Base-by-base conservation (phyloP, 1,284 basidiomycete species). In the Cutaneotrichosporon cyanovorans region DNA sequence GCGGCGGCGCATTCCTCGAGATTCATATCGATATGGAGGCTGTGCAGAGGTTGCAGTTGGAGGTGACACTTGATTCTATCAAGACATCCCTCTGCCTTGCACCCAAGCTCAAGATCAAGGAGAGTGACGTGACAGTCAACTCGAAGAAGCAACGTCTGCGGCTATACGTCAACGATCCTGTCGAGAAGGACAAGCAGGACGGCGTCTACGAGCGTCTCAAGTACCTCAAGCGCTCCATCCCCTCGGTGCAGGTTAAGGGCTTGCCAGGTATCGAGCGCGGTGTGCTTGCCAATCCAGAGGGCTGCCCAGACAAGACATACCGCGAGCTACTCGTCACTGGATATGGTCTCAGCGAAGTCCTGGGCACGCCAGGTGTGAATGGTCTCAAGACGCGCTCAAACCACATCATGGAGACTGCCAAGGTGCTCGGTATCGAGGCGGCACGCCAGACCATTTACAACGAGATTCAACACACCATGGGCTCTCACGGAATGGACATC, bases 391-490 rank as follows among this genome's bases (percentile, higher is more conserved):
- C 95, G 7, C 84, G 87, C 19, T 93, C 92, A 4, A 99, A 99
- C 67, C 93, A 98, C 71, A 85, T 99, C 65, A 95, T 97, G 71
- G 95, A 99, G 70, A 88, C 91, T 28, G 82, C 86, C 30, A 80
- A 87, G 62, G 91, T 98, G 10, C 78, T 99, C 10, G 95, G 95
- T 39, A 98, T 99, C 56, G 95, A 99, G 69, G 93, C 95, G 2
- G 93, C 95, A 7, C 80, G 95, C 52, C 78, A 80, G 50, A 95
- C 91, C 5, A 95, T 99, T 68, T 86, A 96, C 73, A 87, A 93
- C 65, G 91, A 99, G 72, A 96, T 99, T 61, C 87, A 96, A 69
- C 87, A 87, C 65, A 98, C 91, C 4, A 99, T 99, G 95, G 80
- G 82, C 56, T 86, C 84, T 45, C 95, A 99, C 75, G 91, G 92